Evolutionary conservation across 495 filamentous ascomycete genomes (phyloP), one percentile per base, ranked within the genome.

Genomic region (Venustampulla echinocandica): DNA sequence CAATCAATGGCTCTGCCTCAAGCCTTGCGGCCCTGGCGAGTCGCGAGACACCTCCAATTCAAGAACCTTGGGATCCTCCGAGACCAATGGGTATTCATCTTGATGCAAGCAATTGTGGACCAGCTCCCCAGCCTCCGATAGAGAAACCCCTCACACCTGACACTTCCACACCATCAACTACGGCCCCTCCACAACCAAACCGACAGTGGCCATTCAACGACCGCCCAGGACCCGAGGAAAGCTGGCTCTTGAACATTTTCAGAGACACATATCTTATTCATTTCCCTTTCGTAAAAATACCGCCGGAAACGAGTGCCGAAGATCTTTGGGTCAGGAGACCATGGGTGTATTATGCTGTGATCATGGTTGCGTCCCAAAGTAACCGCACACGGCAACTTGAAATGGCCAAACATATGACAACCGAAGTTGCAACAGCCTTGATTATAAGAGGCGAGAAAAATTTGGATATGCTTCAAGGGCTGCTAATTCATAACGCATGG

Each of bases 401-500:
- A 18, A 19, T 40, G 21, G 27, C 45, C 11, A 43, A 45, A 11
- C 45, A 47, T 6, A 28, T 53, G 2, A 18, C 48, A 2, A 19
- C 28, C 2, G 54, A 53, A 5, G 23, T 56, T 9, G 17, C 46
- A 13, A 7, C 15, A n/a, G 49, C 48, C 1, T 42, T 53, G 37
- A 17, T 53, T 14, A 2, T 49, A 1, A 17, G 38, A 19, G 45
- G 40, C 9, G 54, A 56, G 24, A 56, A 50, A 21, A 56, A 43
- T 15, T 30, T 56, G 7, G 54, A 56, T 30, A 52, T 56, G 46
- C 46, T 56, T 14, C 49, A 56, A 32, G 28, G 45, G 21, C 21
- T 56, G 3, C 20, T 52, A 2, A 25, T 56, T 11, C 50, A 37
- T 35, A 56, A 56, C 25, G 18, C 36, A 10, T 56, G 54, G 54